phyloP scores from a whole-genome alignment of 2,329 filamentous ascomycete species.

The Colletotrichum tropicale region DNA sequence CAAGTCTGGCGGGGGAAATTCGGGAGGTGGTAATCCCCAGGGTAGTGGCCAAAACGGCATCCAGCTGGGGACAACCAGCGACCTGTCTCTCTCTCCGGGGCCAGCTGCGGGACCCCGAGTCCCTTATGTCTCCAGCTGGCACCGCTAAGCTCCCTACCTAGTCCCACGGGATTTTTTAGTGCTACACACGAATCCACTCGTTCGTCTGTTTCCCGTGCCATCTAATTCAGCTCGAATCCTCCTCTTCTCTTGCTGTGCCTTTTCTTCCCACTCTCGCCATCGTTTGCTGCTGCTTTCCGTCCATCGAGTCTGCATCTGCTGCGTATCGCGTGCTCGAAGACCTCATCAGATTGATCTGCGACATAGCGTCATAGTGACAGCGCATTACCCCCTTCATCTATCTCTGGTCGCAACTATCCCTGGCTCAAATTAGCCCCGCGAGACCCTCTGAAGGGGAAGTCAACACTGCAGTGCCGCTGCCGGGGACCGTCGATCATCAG shows the following conservation, averaged over 20 bases:
- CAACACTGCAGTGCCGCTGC: not conserved
- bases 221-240: not conserved
- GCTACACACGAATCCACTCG: not conserved
- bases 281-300: not conserved
- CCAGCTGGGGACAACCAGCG: not conserved
- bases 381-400: constrained; percentile 16
- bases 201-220: constrained; percentile 2
- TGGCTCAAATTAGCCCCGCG: constrained; percentile 11
- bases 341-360: not conserved
- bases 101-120: not conserved
- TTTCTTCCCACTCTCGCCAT: not conserved
- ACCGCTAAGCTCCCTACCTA: not conserved
- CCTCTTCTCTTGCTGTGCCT: not conserved
- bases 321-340: not conserved
- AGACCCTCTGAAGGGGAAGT: constrained; percentile 11
- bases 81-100: not conserved
- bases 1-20: not conserved
- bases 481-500: constrained; percentile 15
- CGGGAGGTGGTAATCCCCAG: not conserved
- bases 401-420: constrained; percentile 9
- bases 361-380: constrained; percentile 16
- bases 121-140: constrained; percentile 6
- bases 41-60: not conserved
- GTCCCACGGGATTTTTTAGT: constrained; percentile 1
- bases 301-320: not conserved